phyloP scores from a whole-genome alignment of 2,329 filamentous ascomycete genomes.

The Fusarium agapanthi region DNA sequence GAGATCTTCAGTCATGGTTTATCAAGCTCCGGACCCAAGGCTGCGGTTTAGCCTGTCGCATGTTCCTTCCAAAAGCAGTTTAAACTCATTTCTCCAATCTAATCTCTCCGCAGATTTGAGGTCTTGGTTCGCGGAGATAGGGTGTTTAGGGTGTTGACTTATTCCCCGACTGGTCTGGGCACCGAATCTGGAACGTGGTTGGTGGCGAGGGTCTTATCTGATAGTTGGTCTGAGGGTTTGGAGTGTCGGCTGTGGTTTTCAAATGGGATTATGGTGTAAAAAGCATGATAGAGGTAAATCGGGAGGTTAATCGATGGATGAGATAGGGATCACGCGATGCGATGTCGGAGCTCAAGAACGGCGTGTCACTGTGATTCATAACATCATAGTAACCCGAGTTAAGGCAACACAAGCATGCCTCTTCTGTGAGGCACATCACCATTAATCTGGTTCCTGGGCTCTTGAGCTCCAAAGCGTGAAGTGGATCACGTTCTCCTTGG shows the following conservation, averaged over 20 bases:
- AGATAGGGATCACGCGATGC: neutral
- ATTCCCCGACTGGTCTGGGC: conserved; percentile 12
- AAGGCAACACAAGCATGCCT: accelerated
- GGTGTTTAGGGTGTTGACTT: neutral
- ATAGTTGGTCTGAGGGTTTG: neutral
- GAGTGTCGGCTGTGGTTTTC: conserved; percentile 12
- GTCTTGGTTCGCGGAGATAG: conserved; percentile 9
- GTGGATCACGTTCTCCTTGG: neutral
- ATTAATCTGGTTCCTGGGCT: neutral
- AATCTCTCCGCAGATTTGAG: conserved; percentile 11
- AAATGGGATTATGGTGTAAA: neutral
- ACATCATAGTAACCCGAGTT: accelerated
- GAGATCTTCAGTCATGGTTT: neutral
- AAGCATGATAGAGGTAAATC: neutral
- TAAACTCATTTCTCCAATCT: conserved; percentile 5
- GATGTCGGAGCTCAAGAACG: neutral
- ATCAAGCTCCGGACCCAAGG: neutral
- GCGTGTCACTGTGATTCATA: neutral
- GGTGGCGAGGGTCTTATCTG: conserved; percentile 7
- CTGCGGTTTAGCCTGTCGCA: conserved; percentile 20
- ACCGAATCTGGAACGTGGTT: neutral
- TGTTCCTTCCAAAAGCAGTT: conserved; percentile 31
- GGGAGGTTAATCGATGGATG: too few relatives aligned
- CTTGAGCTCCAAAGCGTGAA: neutral
- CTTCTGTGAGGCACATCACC: neutral